Percentiles rank a stretch among this genome's conserved stretches.
Evolutionary conservation across 495 filamentous ascomycete species (phyloP).

Genomic region (Oidiodendron maius): DNA sequence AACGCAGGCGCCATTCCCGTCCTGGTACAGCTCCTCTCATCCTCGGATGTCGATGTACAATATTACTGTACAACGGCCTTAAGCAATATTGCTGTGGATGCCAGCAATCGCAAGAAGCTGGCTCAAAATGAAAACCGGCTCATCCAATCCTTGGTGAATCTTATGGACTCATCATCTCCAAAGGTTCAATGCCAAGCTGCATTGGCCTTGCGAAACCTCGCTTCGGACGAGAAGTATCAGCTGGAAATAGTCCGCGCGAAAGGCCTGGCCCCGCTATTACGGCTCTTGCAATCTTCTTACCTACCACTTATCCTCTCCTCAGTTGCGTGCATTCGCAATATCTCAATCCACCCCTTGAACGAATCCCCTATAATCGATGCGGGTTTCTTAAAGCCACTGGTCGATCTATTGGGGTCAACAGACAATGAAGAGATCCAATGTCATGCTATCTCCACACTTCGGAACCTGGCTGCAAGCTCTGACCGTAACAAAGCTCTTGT

Average conservation of each 20-base stretch:
- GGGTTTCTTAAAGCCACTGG: conserved; percentile 86
- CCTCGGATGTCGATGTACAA: conserved; percentile 91
- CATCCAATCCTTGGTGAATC: conserved; percentile 85
- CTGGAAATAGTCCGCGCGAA: conserved; percentile 89
- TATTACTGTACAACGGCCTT: conserved; percentile 99
- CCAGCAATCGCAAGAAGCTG: conserved; percentile 81
- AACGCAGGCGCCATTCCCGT: conserved; percentile 96
- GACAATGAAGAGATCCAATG: conserved; percentile 99
- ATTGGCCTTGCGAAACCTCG: conserved; percentile 86
- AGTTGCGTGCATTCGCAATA: conserved; percentile 97
- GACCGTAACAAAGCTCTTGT: conserved; percentile 96
- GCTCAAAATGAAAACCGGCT: conserved; percentile 83
- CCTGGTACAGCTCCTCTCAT: conserved; percentile 87
- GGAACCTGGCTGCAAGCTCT: conserved; percentile 93
- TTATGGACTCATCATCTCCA: conserved; percentile 95
- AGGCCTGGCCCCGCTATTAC: conserved; percentile 76
- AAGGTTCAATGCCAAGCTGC: conserved; percentile 98
- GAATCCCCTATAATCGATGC: conserved; percentile 99
- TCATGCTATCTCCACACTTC: conserved; percentile 93
- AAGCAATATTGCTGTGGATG: conserved; percentile 96
- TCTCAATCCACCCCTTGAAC: conserved; percentile 97
- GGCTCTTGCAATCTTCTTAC: conserved; percentile 89
- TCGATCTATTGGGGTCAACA: conserved; percentile 88
- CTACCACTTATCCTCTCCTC: conserved; percentile 93
- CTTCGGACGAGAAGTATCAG: conserved; percentile 98